A percentile compares a stretch with the other conserved stretches of the same genome.
phyloP scores from a whole-genome alignment of 2,329 filamentous ascomycete genomes.

The Monascus ruber region DNA sequence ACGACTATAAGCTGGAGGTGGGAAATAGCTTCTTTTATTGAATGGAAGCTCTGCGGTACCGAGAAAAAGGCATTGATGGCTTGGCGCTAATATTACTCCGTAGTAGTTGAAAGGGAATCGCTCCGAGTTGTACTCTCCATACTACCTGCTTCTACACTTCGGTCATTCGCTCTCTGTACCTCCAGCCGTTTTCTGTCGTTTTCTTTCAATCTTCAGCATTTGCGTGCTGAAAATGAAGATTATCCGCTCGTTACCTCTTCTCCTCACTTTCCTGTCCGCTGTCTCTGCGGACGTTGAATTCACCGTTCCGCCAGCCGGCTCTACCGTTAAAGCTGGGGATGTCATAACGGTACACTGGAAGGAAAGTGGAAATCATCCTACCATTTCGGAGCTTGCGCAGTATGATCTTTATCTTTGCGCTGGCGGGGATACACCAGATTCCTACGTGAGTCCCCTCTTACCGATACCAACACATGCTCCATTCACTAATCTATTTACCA shows the following conservation, averaged over 20 bases:
- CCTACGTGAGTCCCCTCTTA: conserved; percentile 29
- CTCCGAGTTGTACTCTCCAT: no score
- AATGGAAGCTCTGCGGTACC: no score
- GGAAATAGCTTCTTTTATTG: no score
- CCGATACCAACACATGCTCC: not conserved
- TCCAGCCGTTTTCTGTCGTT: not conserved
- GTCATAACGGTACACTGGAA: conserved; percentile 46
- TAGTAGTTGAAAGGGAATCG: no score
- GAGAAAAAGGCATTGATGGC: no score
- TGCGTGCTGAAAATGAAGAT: conserved; percentile 17
- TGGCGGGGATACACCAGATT: conserved; percentile 43
- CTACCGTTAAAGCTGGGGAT: conserved; percentile 38
- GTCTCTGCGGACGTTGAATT: conserved; percentile 45
- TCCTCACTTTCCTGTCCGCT: conserved; percentile 29
- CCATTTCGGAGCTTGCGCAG: conserved; percentile 38
- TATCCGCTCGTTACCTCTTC: conserved; percentile 16
- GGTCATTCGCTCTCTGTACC: no score
- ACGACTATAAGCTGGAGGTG: no score
- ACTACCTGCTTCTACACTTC: no score
- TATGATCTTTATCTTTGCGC: conserved; percentile 52
- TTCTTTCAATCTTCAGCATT: conserved; percentile 2
- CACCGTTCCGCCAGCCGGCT: conserved; percentile 41
- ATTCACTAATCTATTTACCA: conserved; percentile 1
- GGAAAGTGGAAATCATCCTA: conserved; percentile 42
- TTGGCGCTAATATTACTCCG: no score